Evolutionary conservation across 2,329 filamentous ascomycete species (phyloP).

Genomic region (Penicillium palitans): DNA sequence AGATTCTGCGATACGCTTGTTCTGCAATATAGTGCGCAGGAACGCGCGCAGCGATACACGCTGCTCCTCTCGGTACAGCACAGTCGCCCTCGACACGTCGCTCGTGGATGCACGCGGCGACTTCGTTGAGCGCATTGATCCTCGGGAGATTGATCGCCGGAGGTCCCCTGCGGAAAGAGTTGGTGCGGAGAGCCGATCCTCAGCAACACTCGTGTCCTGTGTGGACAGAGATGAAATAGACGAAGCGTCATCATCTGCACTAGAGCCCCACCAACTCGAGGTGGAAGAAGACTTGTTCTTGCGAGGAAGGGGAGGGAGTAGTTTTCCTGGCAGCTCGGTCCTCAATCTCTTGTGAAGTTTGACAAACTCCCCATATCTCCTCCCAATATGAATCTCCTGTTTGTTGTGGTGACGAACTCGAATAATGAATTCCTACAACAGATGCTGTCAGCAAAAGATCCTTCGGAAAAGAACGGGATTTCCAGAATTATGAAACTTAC

Average conservation of each 20-base stretch:
- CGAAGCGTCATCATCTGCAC: conserved; percentile 67
- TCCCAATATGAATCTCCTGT: conserved; percentile 74
- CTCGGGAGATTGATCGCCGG: conserved; percentile 32
- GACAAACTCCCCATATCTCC: conserved; percentile 85
- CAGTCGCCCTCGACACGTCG: conserved; percentile 51
- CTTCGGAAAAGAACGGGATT: neutral
- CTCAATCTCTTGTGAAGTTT: conserved; percentile 76
- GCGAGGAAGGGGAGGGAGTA: conserved; percentile 79
- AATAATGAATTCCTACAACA: conserved; percentile 77
- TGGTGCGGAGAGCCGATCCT: conserved; percentile 38
- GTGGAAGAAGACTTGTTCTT: conserved; percentile 85
- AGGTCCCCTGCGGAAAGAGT: conserved; percentile 33
- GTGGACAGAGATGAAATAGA: conserved; percentile 82
- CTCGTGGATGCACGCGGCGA: conserved; percentile 37
- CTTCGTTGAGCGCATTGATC: conserved; percentile 32
- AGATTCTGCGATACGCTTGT: conserved; percentile 78
- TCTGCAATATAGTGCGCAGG: conserved; percentile 80
- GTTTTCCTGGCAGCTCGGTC: conserved; percentile 84
- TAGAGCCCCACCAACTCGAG: conserved; percentile 57
- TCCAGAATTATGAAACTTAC: conserved; percentile 51
- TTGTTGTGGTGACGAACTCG: conserved; percentile 77
- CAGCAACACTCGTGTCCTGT: conserved; percentile 52
- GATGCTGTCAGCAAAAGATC: conserved; percentile 1
- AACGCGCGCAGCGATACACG: conserved; percentile 89
- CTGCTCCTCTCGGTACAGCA: conserved; percentile 82